Base-by-base conservation (phyloP, 805 yeast genomes). In the Vanderwaltozyma verrucispora region DNA sequence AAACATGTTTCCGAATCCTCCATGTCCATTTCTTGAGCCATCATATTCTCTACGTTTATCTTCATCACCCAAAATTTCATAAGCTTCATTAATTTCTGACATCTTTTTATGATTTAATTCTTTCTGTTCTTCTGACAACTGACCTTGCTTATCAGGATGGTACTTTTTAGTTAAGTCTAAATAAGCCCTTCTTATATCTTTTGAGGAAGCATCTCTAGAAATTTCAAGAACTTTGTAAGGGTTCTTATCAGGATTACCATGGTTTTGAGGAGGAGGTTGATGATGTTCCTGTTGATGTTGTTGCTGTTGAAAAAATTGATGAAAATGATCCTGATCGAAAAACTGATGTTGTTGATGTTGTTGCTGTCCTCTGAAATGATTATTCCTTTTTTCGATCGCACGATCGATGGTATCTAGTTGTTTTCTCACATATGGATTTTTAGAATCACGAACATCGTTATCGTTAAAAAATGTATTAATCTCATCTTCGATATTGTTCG, bases 71-170 rank as follows among this genome's bases (percentile, higher is more conserved):
- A 89, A 66, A 2, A 80, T 78, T 54, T 87, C 96, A 59, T 92
- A 87, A 0, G 97, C 97, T 53, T 82, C 85, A 59, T 89, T 92
- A 45, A 89, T 83, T 38, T 80, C 88, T 33, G 94, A 86, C 88
- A 89, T 92, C 50, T 82, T 84, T 35, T 66, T 66, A 59, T 86
- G 95, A 27, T 81, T 80, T 41, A 80, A 72, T 24, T 77, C 84
- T 21, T 74, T 69, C 8, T 77, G 67, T 42, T 80, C 56, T 28
- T 79, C 84, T 13, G 56, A 45, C n/a, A 52, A 37, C 26, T 76
- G 78, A 50, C 76, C 77, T 54, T 83, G 79, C 57, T 89, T 92
- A 60, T 89, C 98, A 0, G 98, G 98, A 54, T 89, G 98, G 57
- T 72, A 85, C 53, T 77, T 77, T 51, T 80, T 79, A 26, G 92